These are phyloP conservation scores for Phylloboletellus chloephorus DNA, from an alignment of 1,284 basidiomycete genomes.

Conservation along the genomic window DNA sequence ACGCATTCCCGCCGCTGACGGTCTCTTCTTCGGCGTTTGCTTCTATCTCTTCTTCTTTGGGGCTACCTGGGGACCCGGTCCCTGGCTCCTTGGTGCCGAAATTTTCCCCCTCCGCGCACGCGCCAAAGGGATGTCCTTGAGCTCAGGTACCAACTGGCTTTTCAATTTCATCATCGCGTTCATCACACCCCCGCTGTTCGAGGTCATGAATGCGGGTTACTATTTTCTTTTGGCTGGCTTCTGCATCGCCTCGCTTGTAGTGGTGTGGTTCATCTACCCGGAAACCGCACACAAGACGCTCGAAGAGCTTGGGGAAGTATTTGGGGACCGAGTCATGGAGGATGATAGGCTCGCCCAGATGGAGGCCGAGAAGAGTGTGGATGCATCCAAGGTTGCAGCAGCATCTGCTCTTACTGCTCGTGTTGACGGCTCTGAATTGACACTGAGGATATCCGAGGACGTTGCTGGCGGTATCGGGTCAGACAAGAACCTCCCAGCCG, in stretches of 20 bases:
- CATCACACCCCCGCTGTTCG: slow-evolving; percentile 47
- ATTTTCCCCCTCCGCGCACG: slow-evolving; percentile 66
- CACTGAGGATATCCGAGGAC: slow-evolving; percentile 22
- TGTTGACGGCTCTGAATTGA: slow-evolving; percentile 25
- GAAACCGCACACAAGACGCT: slow-evolving; percentile 42
- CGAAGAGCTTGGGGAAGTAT: slow-evolving; percentile 47
- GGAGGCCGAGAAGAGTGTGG: slow-evolving; percentile 15
- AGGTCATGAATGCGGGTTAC: slow-evolving; percentile 39
- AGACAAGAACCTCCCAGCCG: slow-evolving; percentile 17
- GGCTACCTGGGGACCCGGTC: slow-evolving; percentile 60
- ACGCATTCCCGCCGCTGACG: slow-evolving; percentile 39
- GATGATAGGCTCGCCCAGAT: slow-evolving; percentile 20
- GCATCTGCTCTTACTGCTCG: slow-evolving; percentile 13
- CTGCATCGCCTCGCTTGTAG: slow-evolving; percentile 39
- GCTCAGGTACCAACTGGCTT: slow-evolving; percentile 55
- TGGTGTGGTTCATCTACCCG: slow-evolving; percentile 45
- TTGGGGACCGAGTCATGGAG: slow-evolving; percentile 37
- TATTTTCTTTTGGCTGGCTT: slow-evolving; percentile 48
- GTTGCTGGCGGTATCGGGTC: slow-evolving; percentile 5
- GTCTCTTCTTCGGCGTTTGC: slow-evolving; percentile 41
- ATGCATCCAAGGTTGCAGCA: slow-evolving; percentile 9
- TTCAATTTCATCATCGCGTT: slow-evolving; percentile 54
- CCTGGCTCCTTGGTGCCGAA: slow-evolving; percentile 56
- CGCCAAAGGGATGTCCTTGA: slow-evolving; percentile 62
- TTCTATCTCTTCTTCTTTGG: slow-evolving; percentile 44